A percentile compares a stretch with the other conserved stretches of the same genome.
Evolutionary conservation across 805 yeast genomes (phyloP).

Genomic region (Diddensiella santjacobensis): DNA sequence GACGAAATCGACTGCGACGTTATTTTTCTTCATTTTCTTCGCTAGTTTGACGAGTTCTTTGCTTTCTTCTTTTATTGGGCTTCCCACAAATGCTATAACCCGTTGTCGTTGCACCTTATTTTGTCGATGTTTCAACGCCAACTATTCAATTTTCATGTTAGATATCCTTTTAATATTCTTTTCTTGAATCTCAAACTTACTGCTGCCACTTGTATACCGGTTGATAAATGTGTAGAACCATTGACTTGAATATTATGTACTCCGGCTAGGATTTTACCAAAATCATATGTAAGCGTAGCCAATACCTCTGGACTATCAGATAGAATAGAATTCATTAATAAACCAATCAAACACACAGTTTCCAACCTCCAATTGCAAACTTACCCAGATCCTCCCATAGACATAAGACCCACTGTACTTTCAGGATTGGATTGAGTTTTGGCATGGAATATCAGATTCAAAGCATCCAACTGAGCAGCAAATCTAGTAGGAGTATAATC

Average conservation of each 20-base stretch:
- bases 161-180: too few relatives aligned
- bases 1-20: constrained; percentile 81
- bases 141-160: not conserved
- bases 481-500: constrained; percentile 85
- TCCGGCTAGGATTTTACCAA: constrained; percentile 80
- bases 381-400: constrained; percentile 65
- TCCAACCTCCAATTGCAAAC: not conserved
- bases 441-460: constrained; percentile 78
- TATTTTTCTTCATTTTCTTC: constrained; percentile 89
- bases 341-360: too few relatives aligned
- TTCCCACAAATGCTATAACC: constrained; percentile 83
- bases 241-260: constrained; percentile 69
- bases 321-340: too few relatives aligned
- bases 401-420: constrained; percentile 84
- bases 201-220: constrained; percentile 90
- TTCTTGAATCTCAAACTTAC: too few relatives aligned
- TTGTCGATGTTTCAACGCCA: constrained; percentile 94
- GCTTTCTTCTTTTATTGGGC: constrained; percentile 68
- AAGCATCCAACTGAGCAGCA: constrained; percentile 89
- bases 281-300: constrained; percentile 81
- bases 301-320: constrained; percentile 62
- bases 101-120: constrained; percentile 90
- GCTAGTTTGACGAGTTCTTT: constrained; percentile 79
- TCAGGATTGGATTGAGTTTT: constrained; percentile 90
- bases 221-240: constrained; percentile 65